Percentiles rank a stretch among this genome's conserved stretches.
These are phyloP conservation scores for Boletellus emodensis DNA, from an alignment of 768 basidiomycete genomes.

Conservation along the genomic window DNA sequence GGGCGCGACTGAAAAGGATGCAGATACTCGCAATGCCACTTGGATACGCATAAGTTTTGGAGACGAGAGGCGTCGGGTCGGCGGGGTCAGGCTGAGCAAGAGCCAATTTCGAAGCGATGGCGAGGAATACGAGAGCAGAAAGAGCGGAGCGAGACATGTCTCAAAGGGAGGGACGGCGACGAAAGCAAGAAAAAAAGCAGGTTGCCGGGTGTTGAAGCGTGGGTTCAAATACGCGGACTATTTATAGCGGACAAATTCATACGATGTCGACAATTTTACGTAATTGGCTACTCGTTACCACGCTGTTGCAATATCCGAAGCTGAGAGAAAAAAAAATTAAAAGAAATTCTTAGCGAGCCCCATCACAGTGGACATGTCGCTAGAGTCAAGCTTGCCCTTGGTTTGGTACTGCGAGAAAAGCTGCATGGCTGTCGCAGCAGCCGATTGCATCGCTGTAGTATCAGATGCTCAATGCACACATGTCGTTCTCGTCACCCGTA, in stretches of 20 bases:
- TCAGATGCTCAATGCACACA: neutral
- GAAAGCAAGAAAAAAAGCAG: neutral
- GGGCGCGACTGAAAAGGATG: neutral
- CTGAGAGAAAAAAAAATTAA: conserved; percentile 2
- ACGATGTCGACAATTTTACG: neutral
- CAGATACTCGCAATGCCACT: conserved; percentile 35
- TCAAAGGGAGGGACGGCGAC: conserved; percentile 12
- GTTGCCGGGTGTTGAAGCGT: neutral
- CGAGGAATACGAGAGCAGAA: conserved; percentile 35
- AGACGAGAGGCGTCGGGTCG: conserved; percentile 45
- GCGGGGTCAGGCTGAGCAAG: conserved; percentile 36
- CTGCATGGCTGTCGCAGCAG: conserved; percentile 30
- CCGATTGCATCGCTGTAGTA: conserved; percentile 29
- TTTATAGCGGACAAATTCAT: conserved; percentile 11
- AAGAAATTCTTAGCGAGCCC: conserved; percentile 24
- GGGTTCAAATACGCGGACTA: conserved; percentile 4
- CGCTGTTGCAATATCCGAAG: neutral
- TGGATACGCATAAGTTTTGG: conserved; percentile 44
- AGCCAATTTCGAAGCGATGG: conserved; percentile 26
- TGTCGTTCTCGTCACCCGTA: neutral
- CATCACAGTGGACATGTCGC: conserved; percentile 28
- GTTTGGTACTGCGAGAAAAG: conserved; percentile 22
- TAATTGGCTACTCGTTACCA: no score
- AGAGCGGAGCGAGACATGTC: conserved; percentile 49
- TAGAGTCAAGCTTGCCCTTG: conserved; percentile 26